Evolutionary conservation across 2,329 filamentous ascomycete species (phyloP).

Genomic region (Botryotinia narcissicola): DNA sequence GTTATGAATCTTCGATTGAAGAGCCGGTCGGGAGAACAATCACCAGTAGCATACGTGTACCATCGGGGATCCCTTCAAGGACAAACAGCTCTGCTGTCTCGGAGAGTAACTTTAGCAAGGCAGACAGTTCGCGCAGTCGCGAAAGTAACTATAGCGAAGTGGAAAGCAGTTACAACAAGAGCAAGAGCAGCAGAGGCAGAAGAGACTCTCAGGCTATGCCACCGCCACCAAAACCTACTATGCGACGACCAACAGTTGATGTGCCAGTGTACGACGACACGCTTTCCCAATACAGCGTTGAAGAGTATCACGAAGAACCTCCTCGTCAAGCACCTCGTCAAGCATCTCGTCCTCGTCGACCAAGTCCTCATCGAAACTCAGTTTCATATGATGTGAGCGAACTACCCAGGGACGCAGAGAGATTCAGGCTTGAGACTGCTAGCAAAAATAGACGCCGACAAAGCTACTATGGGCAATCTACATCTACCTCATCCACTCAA

Average conservation of each 20-base stretch:
- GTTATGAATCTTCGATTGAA: conserved; percentile 12
- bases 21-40: conserved; percentile 8
- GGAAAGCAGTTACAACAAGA: conserved; percentile 9
- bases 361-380: conserved; percentile 32
- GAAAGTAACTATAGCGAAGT: conserved; percentile 19
- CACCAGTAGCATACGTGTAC: conserved; percentile 16
- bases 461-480: conserved; percentile 33
- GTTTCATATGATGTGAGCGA: conserved; percentile 35
- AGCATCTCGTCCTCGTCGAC: conserved; percentile 27
- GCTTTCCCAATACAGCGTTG: conserved; percentile 1
- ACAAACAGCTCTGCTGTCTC: conserved; percentile 9
- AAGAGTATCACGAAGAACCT: conserved; percentile 14
- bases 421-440: conserved; percentile 30
- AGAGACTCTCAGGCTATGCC: conserved; percentile 33
- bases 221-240: neutral
- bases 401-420: conserved; percentile 18
- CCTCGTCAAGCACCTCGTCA: conserved; percentile 12
- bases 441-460: conserved; percentile 32
- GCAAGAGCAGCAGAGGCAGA: conserved; percentile 23
- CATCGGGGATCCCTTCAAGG: conserved; percentile 10
- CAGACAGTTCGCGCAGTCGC: conserved; percentile 16
- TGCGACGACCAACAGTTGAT: conserved; percentile 14
- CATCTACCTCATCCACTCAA: conserved; percentile 23
- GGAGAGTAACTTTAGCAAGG: conserved; percentile 15
- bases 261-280: conserved; percentile 11